Base-by-base conservation (phyloP, 2,329 filamentous ascomycete genomes). In the Trichothecium sympodiale region DNA sequence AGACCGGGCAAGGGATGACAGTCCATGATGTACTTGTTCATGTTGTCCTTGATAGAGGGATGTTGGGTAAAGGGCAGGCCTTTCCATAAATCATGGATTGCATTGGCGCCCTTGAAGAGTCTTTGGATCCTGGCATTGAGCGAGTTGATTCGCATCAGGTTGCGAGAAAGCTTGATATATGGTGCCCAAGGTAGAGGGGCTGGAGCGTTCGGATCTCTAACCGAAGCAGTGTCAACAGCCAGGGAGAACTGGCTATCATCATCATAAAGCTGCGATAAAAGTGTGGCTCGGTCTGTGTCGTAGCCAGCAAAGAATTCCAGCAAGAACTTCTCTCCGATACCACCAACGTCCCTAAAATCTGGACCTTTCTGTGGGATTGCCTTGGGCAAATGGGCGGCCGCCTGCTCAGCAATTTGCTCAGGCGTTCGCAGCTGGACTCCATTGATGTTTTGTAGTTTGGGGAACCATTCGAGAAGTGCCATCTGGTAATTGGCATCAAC, bases 401-500 rank as follows among this genome's bases (percentile, higher is more conserved):
- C 58, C 46, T 64, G 57, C 37, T 74, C 67, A 8, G 73, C 74
- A 35, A 83, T 64, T 48, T 87, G 75, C 48, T 84, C 77, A 1
- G 78, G 69, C 1, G 80, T 83, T 40, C 86, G 76, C 14, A 94
- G 74, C 50, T 81, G 74, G 5, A 74, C 64, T 37, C 77, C 76
- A 55, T 93, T 94, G 45, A 96, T 64, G 40, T 79, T 73, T 48
- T 79, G 77, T 13, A 96, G 70, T 40, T 76, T 81, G 1, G 86
- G 88, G 51, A 85, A 96, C 81, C 86, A 93, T 29, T 76, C 74
- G 20, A 84, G 64, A 38, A 95, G 63, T 33, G 85, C 81, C 13
- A 71, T 61, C 39, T 74, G 69, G 54, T 80, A 83, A 40, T 71
- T 69, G 8, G 78, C 70, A 17, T 69, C 60, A 37, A 68, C 59